Conservation (phyloP, 352 stramenopile species). For the Phytopythium cucurbitacearum region DNA sequence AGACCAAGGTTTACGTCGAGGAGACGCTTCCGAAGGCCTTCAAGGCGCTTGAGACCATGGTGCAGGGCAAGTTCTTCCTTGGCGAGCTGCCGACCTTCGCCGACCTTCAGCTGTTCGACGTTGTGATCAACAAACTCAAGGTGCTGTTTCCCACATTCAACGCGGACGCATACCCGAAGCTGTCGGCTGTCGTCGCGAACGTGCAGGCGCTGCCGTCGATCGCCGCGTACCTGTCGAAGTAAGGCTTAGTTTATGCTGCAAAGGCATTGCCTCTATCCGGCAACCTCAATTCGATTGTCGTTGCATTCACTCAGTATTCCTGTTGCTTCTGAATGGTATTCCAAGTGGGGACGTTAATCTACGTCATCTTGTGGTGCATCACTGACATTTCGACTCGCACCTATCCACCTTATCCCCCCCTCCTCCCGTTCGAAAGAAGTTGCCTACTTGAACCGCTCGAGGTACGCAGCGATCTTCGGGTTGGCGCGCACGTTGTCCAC, state of each 20-base stretch:
- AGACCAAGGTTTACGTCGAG: slow-evolving; percentile 35
- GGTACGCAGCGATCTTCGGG: slow-evolving; percentile 30
- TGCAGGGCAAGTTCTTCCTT: slow-evolving; percentile 39
- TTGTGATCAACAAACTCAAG: slow-evolving; percentile 3
- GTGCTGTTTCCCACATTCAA: background rate
- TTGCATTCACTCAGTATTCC: too few species aligned
- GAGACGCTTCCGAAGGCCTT: slow-evolving; percentile 34
- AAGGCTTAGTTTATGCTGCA: too few species aligned
- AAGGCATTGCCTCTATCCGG: too few species aligned
- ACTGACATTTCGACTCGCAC: too few species aligned
- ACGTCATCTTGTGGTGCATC: too few species aligned
- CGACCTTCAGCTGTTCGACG: slow-evolving; percentile 5
- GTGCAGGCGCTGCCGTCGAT: slow-evolving; percentile 6
- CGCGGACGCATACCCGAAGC: slow-evolving; percentile 4
- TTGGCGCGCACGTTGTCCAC: slow-evolving; percentile 26
- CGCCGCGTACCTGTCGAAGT: slow-evolving; percentile 14
- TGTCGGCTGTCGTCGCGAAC: background rate
- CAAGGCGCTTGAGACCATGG: slow-evolving; percentile 28
- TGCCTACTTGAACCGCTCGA: slow-evolving; percentile 16
- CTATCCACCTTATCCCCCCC: too few species aligned
- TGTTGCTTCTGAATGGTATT: too few species aligned
- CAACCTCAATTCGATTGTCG: too few species aligned
- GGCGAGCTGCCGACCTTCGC: slow-evolving; percentile 7
- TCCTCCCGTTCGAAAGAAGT: background rate
- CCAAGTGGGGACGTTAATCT: too few species aligned